A percentile compares a stretch with the other conserved stretches of the same genome.
phyloP scores from a whole-genome alignment of 495 filamentous ascomycete genomes.

The Cercophora sp. region DNA sequence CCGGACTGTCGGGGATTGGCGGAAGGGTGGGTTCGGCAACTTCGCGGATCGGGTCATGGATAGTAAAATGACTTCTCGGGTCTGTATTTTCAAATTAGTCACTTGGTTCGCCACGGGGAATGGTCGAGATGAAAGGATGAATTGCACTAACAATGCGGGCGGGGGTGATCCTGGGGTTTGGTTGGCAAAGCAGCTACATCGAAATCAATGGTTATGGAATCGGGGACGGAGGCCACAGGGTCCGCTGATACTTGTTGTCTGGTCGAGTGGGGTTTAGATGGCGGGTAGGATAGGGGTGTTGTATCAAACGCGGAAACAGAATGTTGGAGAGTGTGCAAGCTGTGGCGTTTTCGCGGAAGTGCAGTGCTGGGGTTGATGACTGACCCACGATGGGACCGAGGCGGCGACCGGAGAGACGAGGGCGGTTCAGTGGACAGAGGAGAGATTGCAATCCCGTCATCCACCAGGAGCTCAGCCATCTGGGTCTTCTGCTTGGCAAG shows the following conservation, averaged over 20 bases:
- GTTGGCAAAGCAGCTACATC: conserved; percentile 11
- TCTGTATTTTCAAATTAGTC: not conserved
- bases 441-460: conserved; percentile 1
- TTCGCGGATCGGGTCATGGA: too few relatives aligned
- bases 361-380: conserved; percentile 3
- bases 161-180: conserved; percentile 2
- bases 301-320: conserved; percentile 17
- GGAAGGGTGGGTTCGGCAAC: too few relatives aligned
- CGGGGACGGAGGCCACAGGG: not conserved
- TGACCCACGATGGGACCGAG: conserved; percentile 16
- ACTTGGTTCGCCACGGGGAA: not conserved
- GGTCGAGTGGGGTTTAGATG: not conserved
- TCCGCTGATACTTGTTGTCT: not conserved
- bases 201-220: conserved; percentile 6
- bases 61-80: conserved; percentile 2
- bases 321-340: conserved; percentile 26
- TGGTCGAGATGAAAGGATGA: not conserved
- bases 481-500: conserved; percentile 13
- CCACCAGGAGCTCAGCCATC: not conserved
- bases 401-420: conserved; percentile 14
- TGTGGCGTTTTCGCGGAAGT: conserved; percentile 24
- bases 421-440: not conserved
- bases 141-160: conserved; percentile 19
- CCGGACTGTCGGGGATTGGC: conserved; percentile 16
- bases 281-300: conserved; percentile 18